These are phyloP conservation scores for Agaricus subrufescens DNA, from an alignment of 768 basidiomycete genomes.

Conservation along the genomic window DNA sequence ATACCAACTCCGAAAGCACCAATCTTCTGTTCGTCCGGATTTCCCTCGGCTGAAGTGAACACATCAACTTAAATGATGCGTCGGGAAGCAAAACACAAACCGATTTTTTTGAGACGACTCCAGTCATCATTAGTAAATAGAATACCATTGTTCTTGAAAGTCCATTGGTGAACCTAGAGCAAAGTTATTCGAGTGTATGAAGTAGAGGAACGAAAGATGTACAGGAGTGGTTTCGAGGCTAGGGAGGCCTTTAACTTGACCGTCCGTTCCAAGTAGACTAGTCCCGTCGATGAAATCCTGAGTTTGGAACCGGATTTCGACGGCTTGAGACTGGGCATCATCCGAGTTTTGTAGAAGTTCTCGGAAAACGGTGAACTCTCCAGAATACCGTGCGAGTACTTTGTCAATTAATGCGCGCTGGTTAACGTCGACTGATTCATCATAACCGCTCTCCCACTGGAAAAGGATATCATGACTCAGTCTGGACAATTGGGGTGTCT, in stretches of 20 bases:
- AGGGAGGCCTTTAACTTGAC: slow-evolving; percentile 31
- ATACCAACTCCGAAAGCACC: slow-evolving; percentile 90
- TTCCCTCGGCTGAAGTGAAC: slow-evolving; percentile 66
- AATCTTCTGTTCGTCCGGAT: slow-evolving; percentile 92
- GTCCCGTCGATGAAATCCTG: slow-evolving; percentile 36
- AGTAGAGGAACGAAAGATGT: slow-evolving; percentile 15
- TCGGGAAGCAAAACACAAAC: slow-evolving; percentile 27
- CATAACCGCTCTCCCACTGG: slow-evolving; percentile 59
- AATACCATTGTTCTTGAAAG: slow-evolving; percentile 85
- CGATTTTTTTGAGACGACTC: slow-evolving; percentile 86
- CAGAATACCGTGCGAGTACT: slow-evolving; percentile 92
- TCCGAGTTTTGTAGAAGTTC: slow-evolving; percentile 96
- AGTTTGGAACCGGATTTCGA: slow-evolving; percentile 80
- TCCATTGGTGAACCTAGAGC: slow-evolving; percentile 70
- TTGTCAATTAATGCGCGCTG: slow-evolving; percentile 97
- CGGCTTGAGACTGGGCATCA: slow-evolving; percentile 73
- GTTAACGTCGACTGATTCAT: slow-evolving; percentile 87
- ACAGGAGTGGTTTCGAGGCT: slow-evolving; percentile 63
- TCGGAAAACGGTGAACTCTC: slow-evolving; percentile 81
- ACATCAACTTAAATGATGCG: not conserved
- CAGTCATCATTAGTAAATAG: slow-evolving; percentile 84
- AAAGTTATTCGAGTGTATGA: not conserved
- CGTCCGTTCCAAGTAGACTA: not conserved
- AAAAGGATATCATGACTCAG: not conserved
- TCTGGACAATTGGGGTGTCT: too few species aligned